Percentiles rank a stretch among this genome's conserved stretches.
phyloP scores from a whole-genome alignment of 352 stramenopile species.

The Thraustotheca clavata region DNA sequence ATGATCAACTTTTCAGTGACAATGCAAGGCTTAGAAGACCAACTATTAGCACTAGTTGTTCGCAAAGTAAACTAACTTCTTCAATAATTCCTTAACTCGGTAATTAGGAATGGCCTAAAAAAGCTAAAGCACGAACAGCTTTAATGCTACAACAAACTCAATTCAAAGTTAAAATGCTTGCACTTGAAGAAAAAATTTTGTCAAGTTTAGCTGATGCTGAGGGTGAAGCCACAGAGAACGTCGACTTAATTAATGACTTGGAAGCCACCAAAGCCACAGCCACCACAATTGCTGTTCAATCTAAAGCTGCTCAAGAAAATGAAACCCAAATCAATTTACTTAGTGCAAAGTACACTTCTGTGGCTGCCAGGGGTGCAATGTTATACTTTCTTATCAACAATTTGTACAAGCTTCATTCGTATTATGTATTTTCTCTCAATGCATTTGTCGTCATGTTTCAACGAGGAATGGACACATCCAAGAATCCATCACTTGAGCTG shows the following conservation, averaged over 20 bases:
- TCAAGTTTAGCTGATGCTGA: constrained; percentile 72
- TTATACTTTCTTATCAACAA: constrained; percentile 94
- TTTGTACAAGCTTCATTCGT: constrained; percentile 88
- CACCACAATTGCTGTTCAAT: constrained; percentile 71
- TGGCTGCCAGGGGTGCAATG: constrained; percentile 86
- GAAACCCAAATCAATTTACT: constrained; percentile 77
- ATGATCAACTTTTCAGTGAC: constrained; percentile 91
- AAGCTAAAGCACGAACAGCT: constrained; percentile 61
- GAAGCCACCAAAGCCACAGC: constrained; percentile 90
- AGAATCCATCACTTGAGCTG: constrained; percentile 23
- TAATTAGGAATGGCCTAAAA: constrained; percentile 73
- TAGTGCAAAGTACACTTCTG: constrained; percentile 87
- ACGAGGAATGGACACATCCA: constrained; percentile 84
- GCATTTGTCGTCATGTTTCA: constrained; percentile 94
- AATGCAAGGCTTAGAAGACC: constrained; percentile 82
- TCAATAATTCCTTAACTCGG: neutral
- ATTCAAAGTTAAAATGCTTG: constrained; percentile 82
- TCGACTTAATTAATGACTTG: constrained; percentile 91
- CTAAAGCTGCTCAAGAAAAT: constrained; percentile 64
- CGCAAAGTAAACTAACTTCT: constrained; percentile 46
- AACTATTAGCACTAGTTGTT: constrained; percentile 81
- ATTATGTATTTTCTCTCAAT: constrained; percentile 94
- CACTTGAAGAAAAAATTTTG: constrained; percentile 87
- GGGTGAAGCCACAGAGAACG: constrained; percentile 90
- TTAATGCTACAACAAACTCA: constrained; percentile 86